phyloP scores from a whole-genome alignment of 306 rosid species.

The Cucurbita maxima region DNA sequence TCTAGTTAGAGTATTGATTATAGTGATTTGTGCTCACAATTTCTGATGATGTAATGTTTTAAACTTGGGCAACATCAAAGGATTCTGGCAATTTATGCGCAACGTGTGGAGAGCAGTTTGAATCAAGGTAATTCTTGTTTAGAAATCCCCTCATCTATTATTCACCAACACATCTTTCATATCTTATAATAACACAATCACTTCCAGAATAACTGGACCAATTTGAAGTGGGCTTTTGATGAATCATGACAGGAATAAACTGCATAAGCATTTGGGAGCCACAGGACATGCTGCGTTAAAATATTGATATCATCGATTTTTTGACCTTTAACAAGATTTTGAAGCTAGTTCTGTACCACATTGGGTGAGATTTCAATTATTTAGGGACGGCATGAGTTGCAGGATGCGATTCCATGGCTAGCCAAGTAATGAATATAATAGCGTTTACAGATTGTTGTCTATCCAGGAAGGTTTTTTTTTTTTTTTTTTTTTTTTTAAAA shows the following conservation, averaged over 20 bases:
- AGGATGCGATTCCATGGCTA: not conserved
- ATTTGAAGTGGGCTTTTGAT: not conserved
- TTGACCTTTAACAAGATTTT: not conserved
- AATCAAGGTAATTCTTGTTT: slow-evolving; percentile 42
- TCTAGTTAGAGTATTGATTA: not conserved
- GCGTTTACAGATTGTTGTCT: not conserved
- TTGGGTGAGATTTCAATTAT: not conserved
- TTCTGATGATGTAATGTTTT: not conserved
- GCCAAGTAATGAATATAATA: not conserved
- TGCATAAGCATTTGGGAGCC: slow-evolving; percentile 67
- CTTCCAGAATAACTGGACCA: not conserved
- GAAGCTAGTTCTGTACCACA: not conserved
- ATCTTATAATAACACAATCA: not conserved
- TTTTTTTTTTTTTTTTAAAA: not conserved
- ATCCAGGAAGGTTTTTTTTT: not conserved
- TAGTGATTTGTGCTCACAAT: not conserved
- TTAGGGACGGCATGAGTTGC: not conserved
- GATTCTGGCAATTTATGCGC: slow-evolving; percentile 45
- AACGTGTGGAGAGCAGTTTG: slow-evolving; percentile 75
- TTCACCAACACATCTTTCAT: not conserved
- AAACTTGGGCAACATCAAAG: slow-evolving; percentile 36
- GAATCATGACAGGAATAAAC: slow-evolving; percentile 43
- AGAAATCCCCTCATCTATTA: not conserved
- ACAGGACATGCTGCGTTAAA: slow-evolving; percentile 69
- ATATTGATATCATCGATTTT: slow-evolving; percentile 1